Evolutionary conservation across 1,284 basidiomycete genomes (phyloP), one percentile per base, ranked within the genome.

Genomic region (Pseudozyma hubeiensis): DNA sequence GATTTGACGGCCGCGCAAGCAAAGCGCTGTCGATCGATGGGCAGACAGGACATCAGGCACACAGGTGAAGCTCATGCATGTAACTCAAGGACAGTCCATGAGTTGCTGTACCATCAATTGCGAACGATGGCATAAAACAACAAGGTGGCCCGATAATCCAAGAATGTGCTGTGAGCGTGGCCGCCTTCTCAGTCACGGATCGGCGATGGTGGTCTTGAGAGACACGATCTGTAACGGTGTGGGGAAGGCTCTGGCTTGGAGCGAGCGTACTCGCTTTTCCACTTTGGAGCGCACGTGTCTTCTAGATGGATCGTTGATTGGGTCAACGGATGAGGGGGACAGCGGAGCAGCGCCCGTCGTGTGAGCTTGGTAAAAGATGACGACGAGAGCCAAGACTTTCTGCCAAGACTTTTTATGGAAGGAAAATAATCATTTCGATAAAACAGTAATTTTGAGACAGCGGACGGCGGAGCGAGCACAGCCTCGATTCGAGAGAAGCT

Each of bases 401-500:
- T 40, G 66, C 61, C 59, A 72, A 74, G 61, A 60, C 52, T 51
- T 67, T 59, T 59, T 49, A 7, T 13, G 24, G 11, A 14, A 2
- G 13, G 7, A 41, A 14, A 41, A 41, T 41, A 16, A 37, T 14
- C 2, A 37, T 66, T 58, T 58, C 44, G 8, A 29, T 29, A 47
- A 13, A 40, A 51, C 44, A 37, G 10, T 53, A 37, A 11, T 24
- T 51, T n/a, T 40, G 29, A 44, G 35, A 37, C 35, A 37, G 35
- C 8, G 2, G 35, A 41, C 7, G 45, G 55, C 59, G 62, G 59
- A 63, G 59, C 66, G 14, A 44, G 56, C 66, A 68, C 66, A 68
- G 66, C 66, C 66, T 68, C 48, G 52, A 49, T 63, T 59, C 48
- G 51, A 68, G 48, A 63, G 55, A 68, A 68, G 33, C 31, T 16